These are phyloP conservation scores for Populus davidiana DNA, from an alignment of 345 rosid species.

Conservation along the genomic window DNA sequence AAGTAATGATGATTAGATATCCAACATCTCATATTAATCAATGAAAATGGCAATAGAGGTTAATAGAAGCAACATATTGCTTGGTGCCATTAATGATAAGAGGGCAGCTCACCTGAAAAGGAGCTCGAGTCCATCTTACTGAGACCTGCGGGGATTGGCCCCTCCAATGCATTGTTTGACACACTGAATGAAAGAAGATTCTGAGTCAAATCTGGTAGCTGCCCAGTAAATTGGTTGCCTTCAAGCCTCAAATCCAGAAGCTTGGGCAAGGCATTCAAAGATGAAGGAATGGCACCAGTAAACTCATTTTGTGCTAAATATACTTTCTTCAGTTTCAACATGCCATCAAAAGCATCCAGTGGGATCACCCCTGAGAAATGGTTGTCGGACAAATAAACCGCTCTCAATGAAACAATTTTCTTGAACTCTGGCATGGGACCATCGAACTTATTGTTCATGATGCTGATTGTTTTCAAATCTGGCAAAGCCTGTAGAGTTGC, in stretches of 20 bases:
- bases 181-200: conserved; percentile 36
- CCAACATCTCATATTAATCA: not conserved
- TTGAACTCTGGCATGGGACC: conserved; percentile 63
- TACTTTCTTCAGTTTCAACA: conserved; percentile 64
- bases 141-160: conserved; percentile 54
- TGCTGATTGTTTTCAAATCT: conserved; percentile 52
- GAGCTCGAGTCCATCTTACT: conserved; percentile 26
- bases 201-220: conserved; percentile 49
- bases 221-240: conserved; percentile 56
- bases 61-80: not conserved
- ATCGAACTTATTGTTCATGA: conserved; percentile 52
- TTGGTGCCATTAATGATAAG: not conserved
- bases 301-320: conserved; percentile 50
- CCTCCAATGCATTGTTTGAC: conserved; percentile 56
- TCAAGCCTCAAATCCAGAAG: conserved; percentile 58
- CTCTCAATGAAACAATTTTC: conserved; percentile 44
- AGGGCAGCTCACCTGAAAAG: conserved; percentile 44
- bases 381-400: conserved; percentile 62
- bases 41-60: not conserved
- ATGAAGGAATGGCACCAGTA: conserved; percentile 58
- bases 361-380: conserved; percentile 56
- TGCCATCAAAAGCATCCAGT: conserved; percentile 48
- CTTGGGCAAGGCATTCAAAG: conserved; percentile 45
- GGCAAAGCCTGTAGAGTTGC: conserved; percentile 34
- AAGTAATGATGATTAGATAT: not conserved